Evolutionary conservation across 1,284 basidiomycete species (phyloP).

Genomic region (Xerocomus alliaceus): DNA sequence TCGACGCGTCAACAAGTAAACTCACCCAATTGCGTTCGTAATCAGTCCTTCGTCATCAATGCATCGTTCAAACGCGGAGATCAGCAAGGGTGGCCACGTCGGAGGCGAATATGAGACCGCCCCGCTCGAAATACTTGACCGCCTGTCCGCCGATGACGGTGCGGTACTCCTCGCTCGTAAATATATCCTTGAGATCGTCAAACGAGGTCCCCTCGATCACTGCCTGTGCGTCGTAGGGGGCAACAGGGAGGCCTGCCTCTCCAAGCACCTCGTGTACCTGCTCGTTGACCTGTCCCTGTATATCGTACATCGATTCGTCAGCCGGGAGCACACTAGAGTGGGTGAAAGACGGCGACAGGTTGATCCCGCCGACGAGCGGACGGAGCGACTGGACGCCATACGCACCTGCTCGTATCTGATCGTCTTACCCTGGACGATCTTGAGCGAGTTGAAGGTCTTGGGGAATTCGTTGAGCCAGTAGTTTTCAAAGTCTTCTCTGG

Average conservation of each 20-base stretch:
- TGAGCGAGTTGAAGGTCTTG: slow-evolving; percentile 22
- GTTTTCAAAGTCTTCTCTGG: slow-evolving; percentile 22
- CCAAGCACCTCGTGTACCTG: neutral
- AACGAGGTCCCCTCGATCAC: neutral
- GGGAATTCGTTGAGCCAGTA: slow-evolving; percentile 24
- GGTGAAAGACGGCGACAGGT: too few relatives aligned
- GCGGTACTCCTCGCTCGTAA: neutral
- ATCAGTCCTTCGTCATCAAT: too few relatives aligned
- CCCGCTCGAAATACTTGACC: neutral
- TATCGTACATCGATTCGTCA: too few relatives aligned
- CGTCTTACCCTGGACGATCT: slow-evolving; percentile 25
- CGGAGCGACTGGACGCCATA: neutral
- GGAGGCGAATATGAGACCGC: neutral
- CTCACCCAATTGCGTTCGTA: too few relatives aligned
- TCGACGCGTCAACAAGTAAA: too few relatives aligned
- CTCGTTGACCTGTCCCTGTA: neutral
- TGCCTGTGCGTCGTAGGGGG: neutral
- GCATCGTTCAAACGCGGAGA: neutral
- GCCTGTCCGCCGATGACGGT: neutral
- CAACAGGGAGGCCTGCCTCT: neutral
- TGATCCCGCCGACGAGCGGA: too few relatives aligned
- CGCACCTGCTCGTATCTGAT: slow-evolving; percentile 1
- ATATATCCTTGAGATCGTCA: neutral
- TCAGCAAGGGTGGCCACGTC: neutral
- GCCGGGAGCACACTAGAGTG: too few relatives aligned